Percentiles rank a stretch among this genome's conserved stretches.
phyloP scores from a whole-genome alignment of 495 filamentous ascomycete species.

The Aspergillus heteromorphus region DNA sequence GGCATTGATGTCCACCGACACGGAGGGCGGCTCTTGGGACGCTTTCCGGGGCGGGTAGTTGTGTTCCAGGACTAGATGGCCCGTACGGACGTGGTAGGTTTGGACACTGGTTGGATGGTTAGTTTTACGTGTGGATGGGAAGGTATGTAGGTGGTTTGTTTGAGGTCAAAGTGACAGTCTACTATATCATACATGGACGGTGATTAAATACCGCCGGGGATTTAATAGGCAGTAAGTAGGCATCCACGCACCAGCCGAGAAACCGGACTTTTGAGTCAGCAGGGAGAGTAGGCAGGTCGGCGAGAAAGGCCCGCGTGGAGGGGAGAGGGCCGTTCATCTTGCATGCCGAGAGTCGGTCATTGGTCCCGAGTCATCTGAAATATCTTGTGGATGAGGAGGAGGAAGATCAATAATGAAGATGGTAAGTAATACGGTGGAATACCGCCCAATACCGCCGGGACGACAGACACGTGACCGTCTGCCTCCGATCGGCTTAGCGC shows the following conservation, averaged over 20 bases:
- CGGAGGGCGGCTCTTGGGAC: slow-evolving; percentile 27
- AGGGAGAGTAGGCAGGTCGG: slow-evolving; percentile 48
- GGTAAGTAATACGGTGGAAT: too few species aligned
- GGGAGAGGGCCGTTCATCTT: slow-evolving; percentile 47
- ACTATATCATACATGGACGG: background rate
- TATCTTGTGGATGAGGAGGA: background rate
- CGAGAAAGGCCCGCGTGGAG: slow-evolving; percentile 63
- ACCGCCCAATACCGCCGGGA: too few species aligned
- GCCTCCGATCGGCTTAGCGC: slow-evolving; percentile 27
- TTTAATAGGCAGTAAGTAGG: background rate
- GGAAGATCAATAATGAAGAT: too few species aligned
- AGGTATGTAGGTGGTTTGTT: too few species aligned
- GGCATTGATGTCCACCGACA: slow-evolving; percentile 64
- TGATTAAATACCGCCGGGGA: too few species aligned
- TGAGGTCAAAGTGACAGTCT: too few species aligned
- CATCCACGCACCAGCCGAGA: slow-evolving; percentile 71
- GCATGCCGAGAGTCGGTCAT: background rate
- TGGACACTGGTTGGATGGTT: slow-evolving; percentile 54
- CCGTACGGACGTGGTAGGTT: slow-evolving; percentile 57
- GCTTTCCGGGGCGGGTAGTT: slow-evolving; percentile 45
- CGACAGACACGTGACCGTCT: slow-evolving; percentile 40
- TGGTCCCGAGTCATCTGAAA: background rate
- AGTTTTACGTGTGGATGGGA: too few species aligned
- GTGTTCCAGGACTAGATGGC: slow-evolving; percentile 61
- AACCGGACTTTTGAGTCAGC: slow-evolving; percentile 78